Percentiles rank a stretch among this genome's conserved stretches.
phyloP scores from a whole-genome alignment of 192 early-diverging fungal species.

The Linnemannia elongata region DNA sequence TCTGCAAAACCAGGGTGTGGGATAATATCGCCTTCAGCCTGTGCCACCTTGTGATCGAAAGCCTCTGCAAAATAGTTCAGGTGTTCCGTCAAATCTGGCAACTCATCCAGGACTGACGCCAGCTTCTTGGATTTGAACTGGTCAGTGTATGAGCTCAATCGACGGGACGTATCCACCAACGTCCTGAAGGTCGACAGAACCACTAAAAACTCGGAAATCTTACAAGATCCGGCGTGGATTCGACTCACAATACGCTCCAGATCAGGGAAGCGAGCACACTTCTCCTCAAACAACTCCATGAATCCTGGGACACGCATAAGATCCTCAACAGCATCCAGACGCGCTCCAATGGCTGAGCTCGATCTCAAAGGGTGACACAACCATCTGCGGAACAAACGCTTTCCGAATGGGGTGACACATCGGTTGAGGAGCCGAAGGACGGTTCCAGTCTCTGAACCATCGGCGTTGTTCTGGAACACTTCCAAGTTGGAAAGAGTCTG shows the following conservation, averaged over 20 bases:
- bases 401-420: slow-evolving; percentile 92
- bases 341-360: slow-evolving; percentile 77
- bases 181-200: slow-evolving; percentile 72
- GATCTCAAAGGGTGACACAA: slow-evolving; percentile 89
- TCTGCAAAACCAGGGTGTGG: slow-evolving; percentile 81
- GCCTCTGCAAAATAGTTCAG: slow-evolving; percentile 81
- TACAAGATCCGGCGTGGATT: slow-evolving; percentile 88
- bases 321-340: slow-evolving; percentile 93
- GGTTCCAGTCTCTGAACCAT: slow-evolving; percentile 82
- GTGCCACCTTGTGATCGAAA: slow-evolving; percentile 78
- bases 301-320: slow-evolving; percentile 68
- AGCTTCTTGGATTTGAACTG: slow-evolving; percentile 73
- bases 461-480: slow-evolving; percentile 86
- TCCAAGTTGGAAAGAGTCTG: slow-evolving; percentile 95
- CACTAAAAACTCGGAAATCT: slow-evolving; percentile 86
- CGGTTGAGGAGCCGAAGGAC: slow-evolving; percentile 89
- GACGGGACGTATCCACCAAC: slow-evolving; percentile 55
- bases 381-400: slow-evolving; percentile 85
- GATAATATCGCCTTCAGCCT: slow-evolving; percentile 70
- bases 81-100: slow-evolving; percentile 69
- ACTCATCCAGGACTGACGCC: slow-evolving; percentile 56
- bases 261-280: slow-evolving; percentile 77
- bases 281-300: slow-evolving; percentile 60
- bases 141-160: slow-evolving; percentile 42
- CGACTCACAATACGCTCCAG: slow-evolving; percentile 92